A percentile compares a stretch with the other conserved stretches of the same genome.
phyloP scores from a whole-genome alignment of 2,329 filamentous ascomycete species.

The Trichophyton rubrum region DNA sequence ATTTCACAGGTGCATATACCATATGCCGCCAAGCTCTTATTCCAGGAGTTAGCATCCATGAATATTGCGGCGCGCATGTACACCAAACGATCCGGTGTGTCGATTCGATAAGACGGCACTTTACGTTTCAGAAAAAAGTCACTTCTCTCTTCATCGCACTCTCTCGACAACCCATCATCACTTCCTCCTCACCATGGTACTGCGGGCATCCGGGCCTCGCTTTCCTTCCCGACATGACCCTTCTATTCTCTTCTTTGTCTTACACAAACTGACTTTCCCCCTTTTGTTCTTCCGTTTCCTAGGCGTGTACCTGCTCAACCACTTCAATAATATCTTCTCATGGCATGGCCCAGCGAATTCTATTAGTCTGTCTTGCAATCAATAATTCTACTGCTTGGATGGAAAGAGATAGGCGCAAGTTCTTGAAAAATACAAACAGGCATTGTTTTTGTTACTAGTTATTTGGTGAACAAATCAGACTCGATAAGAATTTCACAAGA shows the following conservation, averaged over 20 bases:
- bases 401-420: constrained; percentile 2
- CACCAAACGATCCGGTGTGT: constrained; percentile 49
- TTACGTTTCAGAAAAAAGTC: not conserved
- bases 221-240: not conserved
- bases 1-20: constrained; percentile 97
- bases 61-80: constrained; percentile 98
- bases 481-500: not conserved
- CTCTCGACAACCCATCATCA: not conserved
- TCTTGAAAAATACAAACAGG: not conserved
- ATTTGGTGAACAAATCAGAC: not conserved
- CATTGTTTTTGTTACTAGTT: not conserved
- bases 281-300: not conserved
- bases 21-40: constrained; percentile 92
- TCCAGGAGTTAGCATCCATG: constrained; percentile 97
- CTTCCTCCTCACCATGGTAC: not conserved
- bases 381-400: not conserved
- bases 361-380: not conserved
- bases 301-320: not conserved
- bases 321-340: not conserved
- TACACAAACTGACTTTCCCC: not conserved
- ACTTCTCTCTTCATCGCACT: not conserved
- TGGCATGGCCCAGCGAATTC: not conserved
- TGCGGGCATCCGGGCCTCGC: not conserved
- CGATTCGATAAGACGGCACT: constrained; percentile 22
- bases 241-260: not conserved